Conservation (phyloP, 116 monocot genomes). For the Phalaenopsis hybrid region DNA sequence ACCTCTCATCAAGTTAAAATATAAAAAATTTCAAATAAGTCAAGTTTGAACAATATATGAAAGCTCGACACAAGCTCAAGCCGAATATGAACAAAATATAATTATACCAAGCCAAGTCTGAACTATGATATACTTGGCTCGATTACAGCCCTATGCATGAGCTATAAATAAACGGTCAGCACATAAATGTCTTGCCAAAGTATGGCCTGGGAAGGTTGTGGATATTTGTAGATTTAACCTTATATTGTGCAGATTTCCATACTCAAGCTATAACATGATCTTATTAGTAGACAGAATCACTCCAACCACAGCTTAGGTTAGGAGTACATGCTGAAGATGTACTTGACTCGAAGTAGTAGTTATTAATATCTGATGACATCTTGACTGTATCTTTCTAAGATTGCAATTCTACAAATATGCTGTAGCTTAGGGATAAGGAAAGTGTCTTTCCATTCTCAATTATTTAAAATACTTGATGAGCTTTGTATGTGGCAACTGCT, state of each 20-base stretch:
- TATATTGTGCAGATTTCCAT: too few species aligned
- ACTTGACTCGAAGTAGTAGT: background rate
- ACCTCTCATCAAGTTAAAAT: too few species aligned
- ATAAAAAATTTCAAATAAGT: too few species aligned
- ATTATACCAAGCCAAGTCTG: too few species aligned
- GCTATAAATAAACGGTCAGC: background rate
- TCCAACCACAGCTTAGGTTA: background rate
- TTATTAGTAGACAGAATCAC: background rate
- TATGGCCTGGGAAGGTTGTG: too few species aligned
- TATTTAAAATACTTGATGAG: background rate
- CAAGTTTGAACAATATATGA: too few species aligned
- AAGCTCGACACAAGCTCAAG: too few species aligned
- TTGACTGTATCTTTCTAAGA: background rate
- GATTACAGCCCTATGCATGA: background rate
- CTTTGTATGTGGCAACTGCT: background rate
- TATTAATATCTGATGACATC: background rate
- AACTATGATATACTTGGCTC: too few species aligned
- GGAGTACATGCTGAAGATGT: background rate
- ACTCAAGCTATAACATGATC: too few species aligned
- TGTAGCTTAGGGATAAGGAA: background rate
- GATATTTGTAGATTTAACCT: too few species aligned
- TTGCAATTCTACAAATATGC: background rate
- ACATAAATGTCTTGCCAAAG: too few species aligned
- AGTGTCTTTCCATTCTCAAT: background rate
- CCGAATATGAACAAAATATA: too few species aligned